Evolutionary conservation across 345 rosid species (phyloP), one percentile per base, ranked within the genome.

Genomic region (Noccaea caerulescens): DNA sequence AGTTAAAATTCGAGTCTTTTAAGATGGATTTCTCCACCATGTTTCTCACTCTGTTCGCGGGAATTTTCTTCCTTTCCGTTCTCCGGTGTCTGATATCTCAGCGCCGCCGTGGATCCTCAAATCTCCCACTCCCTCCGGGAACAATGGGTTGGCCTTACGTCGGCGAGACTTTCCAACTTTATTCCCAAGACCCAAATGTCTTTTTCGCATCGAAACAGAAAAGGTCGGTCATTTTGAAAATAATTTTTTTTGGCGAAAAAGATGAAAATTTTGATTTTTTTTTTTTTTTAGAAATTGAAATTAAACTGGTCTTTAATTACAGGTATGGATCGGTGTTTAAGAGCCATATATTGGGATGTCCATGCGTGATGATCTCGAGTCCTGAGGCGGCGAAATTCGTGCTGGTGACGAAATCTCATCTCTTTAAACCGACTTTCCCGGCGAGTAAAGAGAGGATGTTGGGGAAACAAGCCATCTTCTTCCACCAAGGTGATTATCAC

Each of bases 371-470:
- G 96, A 80, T 92, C 12, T 85, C 98, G 3, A 86, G 91, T 75
- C 89, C 98, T 1, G 96, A 89, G 30, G 96, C 94, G 13, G 92
- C 89, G 0, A 88, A 82, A 78, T 85, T 86, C 33, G 96, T 92
- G 10, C 88, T 89, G 0, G 86, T 76, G 3, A 92, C 91, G 1
- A 82, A 71, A 56, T 74, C 94, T 18, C 79, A 88, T 69, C 88
- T 92, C 50, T 92, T 92, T 80, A 89, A 92, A 75, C 98, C 98
- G 3, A 88, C 94, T 54, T 92, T 86, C 53, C 98, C 96, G 0
- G 91, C 88, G 3, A 89, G 94, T 58, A 92, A 92, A 78, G 98
- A 92, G 81, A 85, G 88, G 83, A 86, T 89, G 90, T 16, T 92
- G 0, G 98, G 98, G 13, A 85, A 80, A 68, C 85, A 88, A 75